A percentile compares a stretch with the other conserved stretches of the same genome.
These are phyloP conservation scores for Arxiozyma slooffiae DNA, from an alignment of 1,139 yeast genomes.

Conservation along the genomic window DNA sequence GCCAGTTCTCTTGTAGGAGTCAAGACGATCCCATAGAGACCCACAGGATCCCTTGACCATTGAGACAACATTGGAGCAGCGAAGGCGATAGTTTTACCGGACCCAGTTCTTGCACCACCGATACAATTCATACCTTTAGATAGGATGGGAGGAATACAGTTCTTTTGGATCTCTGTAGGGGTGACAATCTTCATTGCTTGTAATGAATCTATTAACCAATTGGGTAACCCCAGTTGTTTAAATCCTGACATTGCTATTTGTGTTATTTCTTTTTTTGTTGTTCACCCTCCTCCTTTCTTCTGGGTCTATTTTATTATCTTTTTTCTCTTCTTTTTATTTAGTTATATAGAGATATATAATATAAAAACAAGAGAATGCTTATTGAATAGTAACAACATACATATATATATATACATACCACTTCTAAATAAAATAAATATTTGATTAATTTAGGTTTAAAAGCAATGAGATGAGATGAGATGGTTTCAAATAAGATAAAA, in stretches of 20 bases:
- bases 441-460: too few relatives aligned
- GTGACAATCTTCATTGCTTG: constrained; percentile 67
- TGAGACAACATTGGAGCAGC: constrained; percentile 90
- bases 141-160: constrained; percentile 80
- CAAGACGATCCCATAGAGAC: constrained; percentile 76
- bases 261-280: background rate
- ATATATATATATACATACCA: too few relatives aligned
- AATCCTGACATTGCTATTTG: constrained; percentile 1
- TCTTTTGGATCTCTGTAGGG: constrained; percentile 81
- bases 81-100: constrained; percentile 96
- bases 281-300: background rate
- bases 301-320: too few relatives aligned
- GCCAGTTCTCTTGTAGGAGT: constrained; percentile 97
- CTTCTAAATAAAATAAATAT: too few relatives aligned
- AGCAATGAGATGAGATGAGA: background rate
- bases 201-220: constrained; percentile 79
- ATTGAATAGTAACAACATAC: too few relatives aligned
- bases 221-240: constrained; percentile 62
- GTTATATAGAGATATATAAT: too few relatives aligned
- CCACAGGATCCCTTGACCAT: constrained; percentile 94
- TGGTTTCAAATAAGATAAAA: too few relatives aligned
- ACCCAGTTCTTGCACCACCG: constrained; percentile 98
- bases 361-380: too few relatives aligned
- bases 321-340: too few relatives aligned
- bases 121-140: constrained; percentile 67